These are phyloP conservation scores for Reticulascus tulasneorum DNA, from an alignment of 2,329 filamentous ascomycete genomes.

Conservation along the genomic window DNA sequence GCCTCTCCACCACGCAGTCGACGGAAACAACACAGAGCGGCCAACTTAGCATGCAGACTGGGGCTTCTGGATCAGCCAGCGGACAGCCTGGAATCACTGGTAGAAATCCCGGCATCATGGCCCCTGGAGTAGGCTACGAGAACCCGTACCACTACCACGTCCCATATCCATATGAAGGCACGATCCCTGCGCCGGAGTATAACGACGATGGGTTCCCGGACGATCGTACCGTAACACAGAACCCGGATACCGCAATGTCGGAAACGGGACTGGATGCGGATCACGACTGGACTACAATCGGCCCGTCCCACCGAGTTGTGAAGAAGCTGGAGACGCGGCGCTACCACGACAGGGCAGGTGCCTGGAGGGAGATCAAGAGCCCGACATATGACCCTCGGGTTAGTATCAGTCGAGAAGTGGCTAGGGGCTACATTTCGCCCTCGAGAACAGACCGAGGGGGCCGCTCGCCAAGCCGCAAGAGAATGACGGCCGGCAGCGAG, in stretches of 20 bases:
- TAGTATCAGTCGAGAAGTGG: constrained; percentile 36
- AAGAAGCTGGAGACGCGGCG: constrained; percentile 32
- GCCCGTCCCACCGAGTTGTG: constrained; percentile 37
- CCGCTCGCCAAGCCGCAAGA: constrained; percentile 22
- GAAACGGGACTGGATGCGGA: not conserved
- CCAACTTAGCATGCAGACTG: not conserved
- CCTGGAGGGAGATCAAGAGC: constrained; percentile 36
- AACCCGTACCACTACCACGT: constrained; percentile 35
- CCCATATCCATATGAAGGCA: constrained; percentile 22
- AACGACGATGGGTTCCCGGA: constrained; percentile 11
- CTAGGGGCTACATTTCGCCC: constrained; percentile 27
- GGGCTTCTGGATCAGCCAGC: constrained; percentile 18
- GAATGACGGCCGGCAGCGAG: constrained; percentile 29
- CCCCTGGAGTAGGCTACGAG: constrained; percentile 18
- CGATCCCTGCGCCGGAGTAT: constrained; percentile 16
- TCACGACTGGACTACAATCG: constrained; percentile 23
- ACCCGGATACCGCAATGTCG: constrained; percentile 1
- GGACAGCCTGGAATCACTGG: too few species aligned
- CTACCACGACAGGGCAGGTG: constrained; percentile 39
- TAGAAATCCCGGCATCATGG: constrained; percentile 17
- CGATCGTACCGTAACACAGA: constrained; percentile 24
- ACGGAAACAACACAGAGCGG: constrained; percentile 23
- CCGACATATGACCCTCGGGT: constrained; percentile 35
- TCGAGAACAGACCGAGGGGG: constrained; percentile 10
- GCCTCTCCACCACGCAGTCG: constrained; percentile 41